Evolutionary conservation across 2,329 filamentous ascomycete species (phyloP).

Genomic region (Scedosporium boydii): DNA sequence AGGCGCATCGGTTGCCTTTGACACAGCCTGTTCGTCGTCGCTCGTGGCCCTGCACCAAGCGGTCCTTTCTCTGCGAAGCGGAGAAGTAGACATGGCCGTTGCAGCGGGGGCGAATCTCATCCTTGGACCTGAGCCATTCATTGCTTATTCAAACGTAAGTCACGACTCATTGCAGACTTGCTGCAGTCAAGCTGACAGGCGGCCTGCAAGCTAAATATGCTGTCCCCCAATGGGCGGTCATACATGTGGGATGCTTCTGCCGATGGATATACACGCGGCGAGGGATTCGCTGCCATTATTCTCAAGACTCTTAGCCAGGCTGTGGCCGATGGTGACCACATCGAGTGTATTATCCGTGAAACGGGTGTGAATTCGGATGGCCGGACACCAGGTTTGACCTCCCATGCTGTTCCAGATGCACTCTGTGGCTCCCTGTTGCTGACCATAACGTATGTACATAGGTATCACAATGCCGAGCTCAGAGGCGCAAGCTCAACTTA

Average conservation of each 20-base stretch:
- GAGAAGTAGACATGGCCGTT: conserved; percentile 14
- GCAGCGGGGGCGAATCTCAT: conserved; percentile 14
- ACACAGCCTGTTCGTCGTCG: conserved; percentile 25
- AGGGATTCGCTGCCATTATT: conserved; percentile 24
- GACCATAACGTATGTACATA: neutral
- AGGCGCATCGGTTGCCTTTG: conserved; percentile 24
- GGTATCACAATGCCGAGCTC: conserved; percentile 28
- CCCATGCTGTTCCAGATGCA: too few relatives aligned
- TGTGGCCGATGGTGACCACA: conserved; percentile 28
- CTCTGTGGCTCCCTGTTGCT: too few relatives aligned
- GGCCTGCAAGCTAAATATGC: conserved; percentile 7
- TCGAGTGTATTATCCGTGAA: conserved; percentile 25
- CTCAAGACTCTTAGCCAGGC: conserved; percentile 34
- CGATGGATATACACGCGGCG: conserved; percentile 35
- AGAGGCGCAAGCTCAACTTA: conserved; percentile 21
- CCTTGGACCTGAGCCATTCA: conserved; percentile 14
- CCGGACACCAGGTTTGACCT: conserved; percentile 11
- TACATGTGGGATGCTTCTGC: conserved; percentile 20
- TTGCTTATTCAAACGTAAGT: conserved; percentile 11
- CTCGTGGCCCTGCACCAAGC: conserved; percentile 23
- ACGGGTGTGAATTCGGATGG: conserved; percentile 28
- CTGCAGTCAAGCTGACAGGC: too few relatives aligned
- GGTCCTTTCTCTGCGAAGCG: conserved; percentile 18
- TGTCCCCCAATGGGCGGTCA: conserved; percentile 22
- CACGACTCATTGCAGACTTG: too few relatives aligned